Evolutionary conservation across 148 eudicot species (phyloP).

Genomic region (Selenicereus undatus): DNA sequence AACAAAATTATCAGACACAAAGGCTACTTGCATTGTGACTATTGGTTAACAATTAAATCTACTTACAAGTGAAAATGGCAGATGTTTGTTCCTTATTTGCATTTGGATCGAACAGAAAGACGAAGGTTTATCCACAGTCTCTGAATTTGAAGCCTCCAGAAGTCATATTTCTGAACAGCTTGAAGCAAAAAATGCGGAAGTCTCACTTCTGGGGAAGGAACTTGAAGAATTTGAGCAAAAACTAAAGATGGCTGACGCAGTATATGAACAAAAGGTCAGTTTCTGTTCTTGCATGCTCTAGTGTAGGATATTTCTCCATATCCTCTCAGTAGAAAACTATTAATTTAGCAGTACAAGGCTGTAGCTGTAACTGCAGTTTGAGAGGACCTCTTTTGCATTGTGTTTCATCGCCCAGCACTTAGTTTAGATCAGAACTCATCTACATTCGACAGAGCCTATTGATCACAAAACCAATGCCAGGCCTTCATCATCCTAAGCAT

Average conservation of each 20-base stretch:
- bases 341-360: neutral
- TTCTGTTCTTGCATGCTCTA: neutral
- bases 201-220: conserved; percentile 46
- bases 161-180: conserved; percentile 47
- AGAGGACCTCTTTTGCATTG: no score
- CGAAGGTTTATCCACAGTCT: conserved; percentile 39
- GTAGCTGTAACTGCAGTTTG: no score
- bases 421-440: no score
- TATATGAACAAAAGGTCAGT: conserved; percentile 57
- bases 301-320: neutral
- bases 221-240: conserved; percentile 70
- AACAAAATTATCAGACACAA: neutral
- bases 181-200: conserved; percentile 52
- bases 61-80: neutral
- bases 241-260: conserved; percentile 45
- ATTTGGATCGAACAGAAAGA: conserved; percentile 47
- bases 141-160: conserved; percentile 54
- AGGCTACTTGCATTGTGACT: neutral
- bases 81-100: neutral
- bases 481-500: no score
- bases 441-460: no score
- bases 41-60: neutral
- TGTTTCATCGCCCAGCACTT: no score
- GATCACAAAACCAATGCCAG: no score
- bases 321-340: neutral